phyloP scores from a whole-genome alignment of 2,329 filamentous ascomycete species.

The Ophiostoma himal-ulmi region DNA sequence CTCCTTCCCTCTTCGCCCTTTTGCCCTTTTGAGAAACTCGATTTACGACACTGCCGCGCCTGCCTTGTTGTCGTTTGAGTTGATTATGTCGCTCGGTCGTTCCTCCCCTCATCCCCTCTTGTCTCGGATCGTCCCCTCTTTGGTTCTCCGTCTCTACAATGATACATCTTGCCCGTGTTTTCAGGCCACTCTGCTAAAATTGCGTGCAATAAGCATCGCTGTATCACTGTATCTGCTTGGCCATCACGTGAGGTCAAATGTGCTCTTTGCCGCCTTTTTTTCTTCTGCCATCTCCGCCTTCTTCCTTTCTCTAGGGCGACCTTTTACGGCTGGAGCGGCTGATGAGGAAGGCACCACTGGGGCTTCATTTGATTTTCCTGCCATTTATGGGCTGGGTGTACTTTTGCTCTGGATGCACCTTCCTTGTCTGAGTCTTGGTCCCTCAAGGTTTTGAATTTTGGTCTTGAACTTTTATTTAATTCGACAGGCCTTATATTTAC shows the following conservation, averaged over 20 bases:
- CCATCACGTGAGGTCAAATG: not conserved
- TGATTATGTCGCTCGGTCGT: not conserved
- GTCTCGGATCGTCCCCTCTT: conserved; percentile 9
- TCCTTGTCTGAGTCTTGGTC: not conserved
- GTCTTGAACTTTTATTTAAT: not conserved
- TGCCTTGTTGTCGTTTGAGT: not conserved
- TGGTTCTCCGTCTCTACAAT: not conserved
- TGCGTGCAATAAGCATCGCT: not conserved
- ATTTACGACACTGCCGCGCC: not conserved
- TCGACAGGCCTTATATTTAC: not conserved
- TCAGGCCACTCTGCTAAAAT: not conserved
- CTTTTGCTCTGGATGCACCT: not conserved
- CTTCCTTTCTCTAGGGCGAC: not conserved
- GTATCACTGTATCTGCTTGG: not conserved
- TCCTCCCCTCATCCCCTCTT: conserved; percentile 1
- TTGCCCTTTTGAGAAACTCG: too few species aligned
- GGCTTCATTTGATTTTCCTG: conserved; percentile 9
- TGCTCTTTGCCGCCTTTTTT: not conserved
- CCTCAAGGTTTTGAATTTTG: not conserved
- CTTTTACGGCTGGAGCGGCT: conserved; percentile 17
- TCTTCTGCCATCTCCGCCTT: not conserved
- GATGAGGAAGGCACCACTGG: conserved; percentile 19
- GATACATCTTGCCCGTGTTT: conserved; percentile 1
- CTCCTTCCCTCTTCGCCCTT: not conserved
- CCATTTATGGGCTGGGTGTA: not conserved